phyloP scores from a whole-genome alignment of 352 stramenopile genomes.

The Phytophthora quininea region DNA sequence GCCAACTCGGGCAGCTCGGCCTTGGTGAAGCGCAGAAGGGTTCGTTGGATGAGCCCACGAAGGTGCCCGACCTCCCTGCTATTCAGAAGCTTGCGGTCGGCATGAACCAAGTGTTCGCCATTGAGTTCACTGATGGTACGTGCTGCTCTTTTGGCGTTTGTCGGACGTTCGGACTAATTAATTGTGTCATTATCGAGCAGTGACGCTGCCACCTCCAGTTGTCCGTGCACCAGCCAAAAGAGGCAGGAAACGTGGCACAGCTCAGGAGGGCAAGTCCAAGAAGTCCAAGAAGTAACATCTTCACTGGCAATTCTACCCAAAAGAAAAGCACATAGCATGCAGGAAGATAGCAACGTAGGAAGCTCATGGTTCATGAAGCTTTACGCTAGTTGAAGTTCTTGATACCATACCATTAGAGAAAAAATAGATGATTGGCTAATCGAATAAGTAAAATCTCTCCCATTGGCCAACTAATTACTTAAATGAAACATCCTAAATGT shows the following conservation, averaged over 20 bases:
- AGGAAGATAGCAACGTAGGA: not conserved
- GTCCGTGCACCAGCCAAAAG: constrained; percentile 34
- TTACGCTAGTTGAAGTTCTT: not conserved
- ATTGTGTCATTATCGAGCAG: constrained; percentile 15
- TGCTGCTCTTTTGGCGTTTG: not conserved
- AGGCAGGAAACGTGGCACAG: constrained; percentile 9
- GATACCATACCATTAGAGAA: not conserved
- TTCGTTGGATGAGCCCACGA: constrained; percentile 51
- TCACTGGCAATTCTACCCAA: not conserved
- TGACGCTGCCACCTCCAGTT: constrained; percentile 55
- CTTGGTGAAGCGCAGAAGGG: constrained; percentile 45
- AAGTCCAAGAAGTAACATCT: constrained; percentile 41
- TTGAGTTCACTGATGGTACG: constrained; percentile 81
- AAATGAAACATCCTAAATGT: not conserved
- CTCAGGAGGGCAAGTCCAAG: constrained; percentile 24
- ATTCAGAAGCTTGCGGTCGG: constrained; percentile 73
- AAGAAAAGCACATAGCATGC: not conserved
- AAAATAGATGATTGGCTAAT: not conserved
- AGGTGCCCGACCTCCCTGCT: constrained; percentile 51
- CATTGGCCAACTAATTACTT: not conserved
- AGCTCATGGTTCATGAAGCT: not conserved
- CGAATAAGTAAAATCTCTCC: not conserved
- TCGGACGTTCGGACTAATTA: too few relatives aligned
- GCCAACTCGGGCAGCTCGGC: constrained; percentile 73
- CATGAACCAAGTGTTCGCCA: constrained; percentile 77